Conservation (phyloP, 1,284 basidiomycete species). For the Porodaedalea pini region DNA sequence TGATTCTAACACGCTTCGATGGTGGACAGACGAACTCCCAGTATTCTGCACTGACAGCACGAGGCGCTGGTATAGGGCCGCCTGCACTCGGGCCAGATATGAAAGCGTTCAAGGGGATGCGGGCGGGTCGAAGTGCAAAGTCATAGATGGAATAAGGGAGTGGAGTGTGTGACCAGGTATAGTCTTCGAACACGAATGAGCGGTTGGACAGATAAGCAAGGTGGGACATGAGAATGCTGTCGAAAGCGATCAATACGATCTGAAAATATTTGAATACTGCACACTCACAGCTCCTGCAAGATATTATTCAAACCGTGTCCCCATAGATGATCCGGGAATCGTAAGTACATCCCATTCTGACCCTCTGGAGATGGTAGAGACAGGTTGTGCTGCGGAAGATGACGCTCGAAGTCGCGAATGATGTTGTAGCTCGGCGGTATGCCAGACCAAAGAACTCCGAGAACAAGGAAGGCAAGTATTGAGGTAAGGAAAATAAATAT, state of each 20-base stretch:
- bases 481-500: conserved; percentile 26
- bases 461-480: conserved; percentile 28
- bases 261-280: conserved; percentile 29
- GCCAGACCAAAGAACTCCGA: conserved; percentile 37
- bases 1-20: conserved; percentile 29
- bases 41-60: conserved; percentile 34
- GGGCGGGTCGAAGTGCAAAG: conserved; percentile 23
- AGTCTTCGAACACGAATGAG: conserved; percentile 27
- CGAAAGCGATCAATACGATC: conserved; percentile 29
- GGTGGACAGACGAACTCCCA: conserved; percentile 38
- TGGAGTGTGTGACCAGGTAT: conserved; percentile 28
- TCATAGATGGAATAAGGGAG: conserved; percentile 32
- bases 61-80: conserved; percentile 34
- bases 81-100: conserved; percentile 39
- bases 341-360: conserved; percentile 20
- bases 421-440: conserved; percentile 39
- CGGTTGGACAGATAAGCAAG: conserved; percentile 27
- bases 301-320: conserved; percentile 30
- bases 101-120: conserved; percentile 24
- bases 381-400: conserved; percentile 23
- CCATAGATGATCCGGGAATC: conserved; percentile 21
- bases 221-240: conserved; percentile 20
- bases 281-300: conserved; percentile 40
- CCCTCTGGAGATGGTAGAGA: conserved; percentile 23
- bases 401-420: conserved; percentile 28